Evolutionary conservation across 768 basidiomycete genomes (phyloP), one percentile per base, ranked within the genome.

Genomic region (Daedaleopsis nitida): DNA sequence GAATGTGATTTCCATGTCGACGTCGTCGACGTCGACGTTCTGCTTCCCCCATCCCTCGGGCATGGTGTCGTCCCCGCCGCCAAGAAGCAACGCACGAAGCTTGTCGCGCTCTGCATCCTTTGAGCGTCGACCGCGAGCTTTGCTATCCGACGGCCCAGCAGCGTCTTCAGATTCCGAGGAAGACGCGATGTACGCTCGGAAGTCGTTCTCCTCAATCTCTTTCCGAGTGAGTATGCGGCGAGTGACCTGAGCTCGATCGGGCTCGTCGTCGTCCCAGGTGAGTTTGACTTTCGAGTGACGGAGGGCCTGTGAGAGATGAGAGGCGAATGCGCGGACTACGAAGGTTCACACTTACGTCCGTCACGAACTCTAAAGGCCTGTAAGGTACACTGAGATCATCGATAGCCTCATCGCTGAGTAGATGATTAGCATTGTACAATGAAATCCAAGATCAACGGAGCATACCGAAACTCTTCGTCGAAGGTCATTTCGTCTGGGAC

Each of bases 251-350:
- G 81, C 83, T 43, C 96, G 88, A 69, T 95, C 91, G 0, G 92
- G 88, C 66, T 98, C 96, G 73, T 98, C 97, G 57, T 95, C 92
- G 66, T 99, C 97, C 97, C 97, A 99, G 5, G 96, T 97, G 35
- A 98, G 83, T 70, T 93, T 97, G 61, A 98, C 96, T 79, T 94
- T 97, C 14, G 97, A 99, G 72, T 98, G 96, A 6, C 96, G 90
- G 6, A 99, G 84, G 11, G 96, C 96, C 95, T 98, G 65, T 52
- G 14, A 37, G 21, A 32, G 19, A 21, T 19, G 23, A 55, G 21
- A 5, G 3, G 44, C 21, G n/a, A 32, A 32, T 32, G 27, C 27
- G 11, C 14, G 34, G 17, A 7, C 32, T 9, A 14, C 34, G 23
- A 24, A 32, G 10, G 39, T 37, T 39, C 8, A 12, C 9, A 78